Evolutionary conservation across 1,284 basidiomycete genomes (phyloP), one percentile per base, ranked within the genome.

Genomic region (Ustilago sp.): DNA sequence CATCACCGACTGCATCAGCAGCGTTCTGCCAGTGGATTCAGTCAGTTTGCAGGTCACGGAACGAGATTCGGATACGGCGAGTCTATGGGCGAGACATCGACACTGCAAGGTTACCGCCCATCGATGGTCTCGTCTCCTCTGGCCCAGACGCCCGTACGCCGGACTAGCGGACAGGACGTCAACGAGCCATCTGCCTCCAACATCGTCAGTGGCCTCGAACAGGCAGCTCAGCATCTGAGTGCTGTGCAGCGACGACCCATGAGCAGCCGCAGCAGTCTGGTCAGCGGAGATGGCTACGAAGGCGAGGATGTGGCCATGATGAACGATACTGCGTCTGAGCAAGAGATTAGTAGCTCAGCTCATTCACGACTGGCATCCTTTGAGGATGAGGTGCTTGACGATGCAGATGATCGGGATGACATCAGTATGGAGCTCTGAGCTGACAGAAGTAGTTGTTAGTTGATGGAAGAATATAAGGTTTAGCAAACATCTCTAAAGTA

Each of bases 1-100:
- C 69, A 72, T 47, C 74, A 76, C 38, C 74, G 74, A n/a, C 39
- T 77, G 57, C 67, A 74, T 36, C 74, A 77, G 59, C 74, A 66
- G 54, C 59, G 75, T 7, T 67, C 75, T 7, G 63, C 63, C 4
- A 77, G 70, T 39, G 75, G 75, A 1, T 77, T 77, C 70, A 63
- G 43, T 47, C 58, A 64, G 57, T 63, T 60, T 32, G 65, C 52
- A n/a, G 43, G 52, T 15, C 68, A 64, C 8, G 62, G 55, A 8
- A 38, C 65, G 23, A 54, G 74, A 8, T 63, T 63, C 34, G 59
- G 59, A 5, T 77, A 69, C 13, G 74, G 74, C 50, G 69, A 72
- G 53, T 68, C 64, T 23, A 63, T 72, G 65, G 74, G 66, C n/a
- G 74, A 72, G 56, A 51, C 74, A 0, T 77, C 74, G 41, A 69